phyloP scores from a whole-genome alignment of 2,329 filamentous ascomycete species.

The Colletotrichum orbiculare region DNA sequence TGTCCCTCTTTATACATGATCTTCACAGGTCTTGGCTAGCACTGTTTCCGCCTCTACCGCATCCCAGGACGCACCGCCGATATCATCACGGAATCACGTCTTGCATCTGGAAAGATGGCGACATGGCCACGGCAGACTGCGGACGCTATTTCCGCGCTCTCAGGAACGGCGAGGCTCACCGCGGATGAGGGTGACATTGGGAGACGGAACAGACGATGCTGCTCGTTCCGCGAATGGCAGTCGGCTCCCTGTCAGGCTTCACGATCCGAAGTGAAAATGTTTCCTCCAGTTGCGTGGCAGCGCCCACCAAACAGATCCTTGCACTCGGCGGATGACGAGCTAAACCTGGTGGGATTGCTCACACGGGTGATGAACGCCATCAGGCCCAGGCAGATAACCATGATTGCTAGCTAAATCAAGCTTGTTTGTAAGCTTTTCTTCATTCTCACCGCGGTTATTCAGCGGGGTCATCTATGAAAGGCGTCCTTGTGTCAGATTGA shows the following conservation, averaged over 20 bases:
- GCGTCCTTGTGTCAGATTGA: constrained; percentile 19
- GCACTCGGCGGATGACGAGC: not conserved
- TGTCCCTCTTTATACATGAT: constrained; percentile 19
- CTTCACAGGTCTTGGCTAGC: not conserved
- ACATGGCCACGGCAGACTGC: not conserved
- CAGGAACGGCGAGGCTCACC: not conserved
- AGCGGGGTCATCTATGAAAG: not conserved
- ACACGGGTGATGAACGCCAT: not conserved
- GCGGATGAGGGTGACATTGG: not conserved
- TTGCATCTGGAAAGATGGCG: not conserved
- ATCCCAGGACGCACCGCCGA: not conserved
- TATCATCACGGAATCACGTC: not conserved
- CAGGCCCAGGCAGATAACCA: not conserved
- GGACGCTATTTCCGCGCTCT: not conserved
- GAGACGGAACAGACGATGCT: not conserved
- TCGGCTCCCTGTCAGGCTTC: not conserved
- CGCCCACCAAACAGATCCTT: not conserved
- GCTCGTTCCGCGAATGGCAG: constrained; percentile 30
- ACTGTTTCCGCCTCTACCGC: constrained; percentile 3
- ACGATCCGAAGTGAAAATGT: not conserved
- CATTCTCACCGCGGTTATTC: constrained; percentile 14
- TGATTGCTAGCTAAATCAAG: constrained; percentile 2
- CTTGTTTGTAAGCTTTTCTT: constrained; percentile 20
- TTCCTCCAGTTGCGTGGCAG: not conserved
- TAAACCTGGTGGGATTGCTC: not conserved